Conservation (phyloP, 139 green algal species). For the Closterium sp. region DNA sequence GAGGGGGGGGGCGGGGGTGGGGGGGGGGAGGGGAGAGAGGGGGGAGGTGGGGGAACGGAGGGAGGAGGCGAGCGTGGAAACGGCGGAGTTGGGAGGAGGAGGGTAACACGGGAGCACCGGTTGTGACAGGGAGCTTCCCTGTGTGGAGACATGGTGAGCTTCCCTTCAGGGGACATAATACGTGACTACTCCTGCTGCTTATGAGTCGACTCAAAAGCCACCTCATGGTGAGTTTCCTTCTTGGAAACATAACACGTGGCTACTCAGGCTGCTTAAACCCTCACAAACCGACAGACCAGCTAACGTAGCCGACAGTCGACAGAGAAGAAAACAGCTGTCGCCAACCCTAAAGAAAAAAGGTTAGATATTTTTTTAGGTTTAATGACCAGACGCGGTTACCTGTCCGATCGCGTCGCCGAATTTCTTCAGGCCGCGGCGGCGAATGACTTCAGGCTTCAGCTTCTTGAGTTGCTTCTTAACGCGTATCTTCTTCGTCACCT, state of each 20-base stretch:
- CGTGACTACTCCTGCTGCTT: too few relatives aligned
- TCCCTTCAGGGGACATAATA: background rate
- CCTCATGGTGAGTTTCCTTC: background rate
- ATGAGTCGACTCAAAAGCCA: background rate
- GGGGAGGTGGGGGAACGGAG: too few relatives aligned
- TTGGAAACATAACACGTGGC: too few relatives aligned
- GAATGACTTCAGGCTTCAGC: slow-evolving; percentile 65
- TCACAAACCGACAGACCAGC: background rate
- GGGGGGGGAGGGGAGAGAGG: background rate
- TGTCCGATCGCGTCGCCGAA: slow-evolving; percentile 78
- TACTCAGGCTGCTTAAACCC: background rate
- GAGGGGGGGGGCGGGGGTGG: background rate
- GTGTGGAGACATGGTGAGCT: too few relatives aligned
- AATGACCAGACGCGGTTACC: slow-evolving; percentile 22
- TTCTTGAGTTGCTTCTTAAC: slow-evolving; percentile 79
- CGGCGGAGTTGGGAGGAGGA: background rate
- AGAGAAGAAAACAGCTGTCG: background rate
- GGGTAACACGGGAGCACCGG: background rate
- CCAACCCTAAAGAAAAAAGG: background rate
- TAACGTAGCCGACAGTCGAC: background rate
- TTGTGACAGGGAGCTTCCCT: too few relatives aligned
- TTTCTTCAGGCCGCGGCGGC: slow-evolving; percentile 75
- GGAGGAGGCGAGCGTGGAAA: too few relatives aligned
- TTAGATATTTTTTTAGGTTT: background rate
- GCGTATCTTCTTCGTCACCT: slow-evolving; percentile 77